Evolutionary conservation across 1,284 basidiomycete species (phyloP).

Genomic region (Rhodotorula sp.): DNA sequence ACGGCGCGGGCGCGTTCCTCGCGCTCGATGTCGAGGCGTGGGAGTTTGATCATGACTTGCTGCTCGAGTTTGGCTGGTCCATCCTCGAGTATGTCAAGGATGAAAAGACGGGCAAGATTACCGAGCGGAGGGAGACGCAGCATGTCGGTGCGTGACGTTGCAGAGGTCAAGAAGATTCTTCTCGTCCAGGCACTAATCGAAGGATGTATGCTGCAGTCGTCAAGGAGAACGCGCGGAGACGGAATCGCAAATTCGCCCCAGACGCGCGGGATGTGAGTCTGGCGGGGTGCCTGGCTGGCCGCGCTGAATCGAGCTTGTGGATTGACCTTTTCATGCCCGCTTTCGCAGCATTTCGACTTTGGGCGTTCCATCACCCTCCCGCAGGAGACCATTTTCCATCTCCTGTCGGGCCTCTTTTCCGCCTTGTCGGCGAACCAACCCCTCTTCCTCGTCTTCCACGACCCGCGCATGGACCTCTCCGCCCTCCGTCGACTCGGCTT

Average conservation of each 20-base stretch:
- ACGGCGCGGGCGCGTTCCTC: constrained; percentile 33
- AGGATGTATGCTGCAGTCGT: constrained; percentile 11
- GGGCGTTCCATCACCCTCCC: constrained; percentile 16
- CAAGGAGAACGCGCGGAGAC: constrained; percentile 18
- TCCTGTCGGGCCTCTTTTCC: constrained; percentile 29
- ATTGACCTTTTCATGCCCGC: no score
- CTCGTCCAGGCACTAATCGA: no score
- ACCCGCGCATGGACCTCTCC: constrained; percentile 26
- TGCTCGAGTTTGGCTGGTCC: constrained; percentile 36
- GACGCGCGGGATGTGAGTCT: constrained; percentile 31
- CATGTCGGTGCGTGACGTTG: constrained; percentile 1
- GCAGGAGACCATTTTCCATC: constrained; percentile 1
- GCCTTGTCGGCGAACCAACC: constrained; percentile 17
- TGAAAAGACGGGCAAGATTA: constrained; percentile 11
- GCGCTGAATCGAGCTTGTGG: not conserved
- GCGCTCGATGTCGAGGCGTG: constrained; percentile 37
- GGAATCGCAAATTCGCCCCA: constrained; percentile 19
- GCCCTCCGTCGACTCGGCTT: constrained; percentile 27
- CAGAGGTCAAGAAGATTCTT: no score
- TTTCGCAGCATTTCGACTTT: constrained; percentile 29
- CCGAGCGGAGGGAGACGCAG: constrained; percentile 19
- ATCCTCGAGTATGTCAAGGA: constrained; percentile 23
- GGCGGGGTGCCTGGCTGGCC: no score
- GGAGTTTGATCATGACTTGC: constrained; percentile 20
- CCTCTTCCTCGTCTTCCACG: constrained; percentile 38